Percentiles rank a stretch among this genome's conserved stretches.
Evolutionary conservation across 2,329 filamentous ascomycete species (phyloP).

Genomic region (Thermothelomyces thermophilus): DNA sequence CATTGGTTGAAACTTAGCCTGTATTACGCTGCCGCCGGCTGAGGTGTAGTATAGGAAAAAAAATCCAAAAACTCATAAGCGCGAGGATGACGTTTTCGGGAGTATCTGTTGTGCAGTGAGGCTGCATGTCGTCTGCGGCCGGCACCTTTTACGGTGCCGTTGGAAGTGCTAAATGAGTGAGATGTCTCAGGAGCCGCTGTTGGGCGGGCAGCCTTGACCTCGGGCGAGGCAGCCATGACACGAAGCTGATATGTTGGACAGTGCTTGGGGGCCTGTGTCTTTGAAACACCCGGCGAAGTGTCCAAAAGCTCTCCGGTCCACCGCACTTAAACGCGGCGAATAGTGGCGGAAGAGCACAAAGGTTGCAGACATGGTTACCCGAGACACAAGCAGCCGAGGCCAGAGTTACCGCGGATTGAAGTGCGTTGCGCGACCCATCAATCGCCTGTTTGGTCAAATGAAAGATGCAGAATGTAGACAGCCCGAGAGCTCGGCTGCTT

Average conservation of each 20-base stretch:
- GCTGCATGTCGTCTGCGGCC: background rate
- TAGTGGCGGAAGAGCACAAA: conserved; percentile 6
- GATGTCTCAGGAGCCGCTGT: conserved; percentile 8
- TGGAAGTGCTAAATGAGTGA: too few species aligned
- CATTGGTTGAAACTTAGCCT: too few species aligned
- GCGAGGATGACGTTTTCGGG: background rate
- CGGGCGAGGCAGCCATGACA: background rate
- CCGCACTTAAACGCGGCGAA: conserved; percentile 11
- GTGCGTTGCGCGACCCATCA: background rate
- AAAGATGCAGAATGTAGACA: background rate
- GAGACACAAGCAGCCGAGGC: conserved; percentile 7
- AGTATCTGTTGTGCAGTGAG: conserved; percentile 1
- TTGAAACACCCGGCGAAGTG: conserved; percentile 8
- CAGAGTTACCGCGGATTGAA: conserved; percentile 1
- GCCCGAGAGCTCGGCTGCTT: background rate
- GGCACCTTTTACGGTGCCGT: too few species aligned
- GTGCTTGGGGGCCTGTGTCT: conserved; percentile 1
- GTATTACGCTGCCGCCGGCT: too few species aligned
- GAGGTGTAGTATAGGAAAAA: too few species aligned
- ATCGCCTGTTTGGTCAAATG: background rate
- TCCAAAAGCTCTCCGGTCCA: background rate
- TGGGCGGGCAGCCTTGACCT: background rate
- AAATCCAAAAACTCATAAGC: too few species aligned
- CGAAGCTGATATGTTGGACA: background rate
- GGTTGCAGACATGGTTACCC: conserved; percentile 11